Base-by-base conservation (phyloP, 202 grass and related monocot species). In the Saccharum hybrid region DNA sequence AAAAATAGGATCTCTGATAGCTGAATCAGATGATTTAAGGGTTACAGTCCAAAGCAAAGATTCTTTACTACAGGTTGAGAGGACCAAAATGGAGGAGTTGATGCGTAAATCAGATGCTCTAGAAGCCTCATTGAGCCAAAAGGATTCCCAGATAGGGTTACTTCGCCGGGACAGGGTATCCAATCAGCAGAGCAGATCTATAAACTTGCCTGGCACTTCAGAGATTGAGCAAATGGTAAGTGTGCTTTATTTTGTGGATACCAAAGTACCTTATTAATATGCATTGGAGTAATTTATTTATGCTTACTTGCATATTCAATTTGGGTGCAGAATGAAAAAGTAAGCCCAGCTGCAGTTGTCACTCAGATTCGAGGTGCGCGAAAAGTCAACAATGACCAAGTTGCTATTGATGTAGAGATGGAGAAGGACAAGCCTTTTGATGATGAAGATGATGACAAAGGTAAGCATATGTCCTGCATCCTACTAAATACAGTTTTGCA, bases 381-480 rank as follows among this genome's bases (percentile, higher is more conserved):
- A 23, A 98, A 94, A 88, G 91, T 86, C 72, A 98, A 82, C 73
- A 95, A 78, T 37, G 90, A 97, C 64, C 94, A 97, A 91, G 87
- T 97, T 74, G 90, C 90, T 66, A 96, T 96, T 66, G 92, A 93
- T 70, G 88, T 97, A 59, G 91, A 94, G 66, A 90, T 88, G 75
- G 89, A 92, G 12, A 86, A 79, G 57, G 75, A 88, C 49, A 86
- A 89, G 72, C 84, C 81, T 64, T 87, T 98, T 75, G 88, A 89
- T 60, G 92, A 94, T 72, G 96, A 98, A 80, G 96, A 98, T 62
- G 96, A 98, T 63, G 96, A 98, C 87, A 98, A 98, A 98, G 91
- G 96, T 94, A 63, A 60, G 14, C 23, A 74, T 62, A 89, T 64
- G 22, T 78, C 28, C 73, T 71, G 77, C 45, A 75, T 54, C 56